Evolutionary conservation across 805 yeast species (phyloP).

Genomic region (Metschnikowia koreensis): DNA sequence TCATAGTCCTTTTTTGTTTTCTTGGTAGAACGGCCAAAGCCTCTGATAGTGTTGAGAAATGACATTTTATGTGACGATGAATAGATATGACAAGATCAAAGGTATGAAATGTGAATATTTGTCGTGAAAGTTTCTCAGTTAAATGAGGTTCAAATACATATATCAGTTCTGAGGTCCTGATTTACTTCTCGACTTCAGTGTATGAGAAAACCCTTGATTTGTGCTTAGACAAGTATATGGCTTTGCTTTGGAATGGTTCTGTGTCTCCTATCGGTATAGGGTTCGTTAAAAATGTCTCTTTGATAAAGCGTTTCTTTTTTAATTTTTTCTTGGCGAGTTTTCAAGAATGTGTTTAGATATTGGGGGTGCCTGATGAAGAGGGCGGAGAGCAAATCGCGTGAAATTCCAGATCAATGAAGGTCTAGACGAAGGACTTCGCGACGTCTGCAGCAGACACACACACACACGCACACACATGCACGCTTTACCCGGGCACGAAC

Average conservation of each 20-base stretch:
- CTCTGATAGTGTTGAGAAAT: slow-evolving; percentile 46
- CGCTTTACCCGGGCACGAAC: too few species aligned
- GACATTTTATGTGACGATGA: slow-evolving; percentile 30
- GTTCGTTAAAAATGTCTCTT: too few species aligned
- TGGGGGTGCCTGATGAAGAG: neutral
- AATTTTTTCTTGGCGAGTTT: neutral
- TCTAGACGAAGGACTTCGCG: neutral
- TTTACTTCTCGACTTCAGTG: too few species aligned
- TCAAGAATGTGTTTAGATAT: neutral
- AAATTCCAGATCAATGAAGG: neutral
- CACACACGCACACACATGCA: neutral
- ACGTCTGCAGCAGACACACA: neutral
- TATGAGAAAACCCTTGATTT: too few species aligned
- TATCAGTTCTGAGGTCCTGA: too few species aligned
- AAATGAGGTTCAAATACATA: too few species aligned
- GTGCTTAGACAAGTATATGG: neutral
- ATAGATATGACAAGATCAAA: neutral
- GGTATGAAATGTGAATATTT: too few species aligned
- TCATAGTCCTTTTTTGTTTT: slow-evolving; percentile 38
- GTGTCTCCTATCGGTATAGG: too few species aligned
- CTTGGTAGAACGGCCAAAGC: slow-evolving; percentile 46
- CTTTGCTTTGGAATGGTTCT: neutral
- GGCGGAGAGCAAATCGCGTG: neutral
- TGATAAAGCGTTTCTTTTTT: neutral
- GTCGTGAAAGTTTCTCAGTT: too few species aligned